phyloP scores from a whole-genome alignment of 2,329 filamentous ascomycete species.

The Fusarium torulosum region DNA sequence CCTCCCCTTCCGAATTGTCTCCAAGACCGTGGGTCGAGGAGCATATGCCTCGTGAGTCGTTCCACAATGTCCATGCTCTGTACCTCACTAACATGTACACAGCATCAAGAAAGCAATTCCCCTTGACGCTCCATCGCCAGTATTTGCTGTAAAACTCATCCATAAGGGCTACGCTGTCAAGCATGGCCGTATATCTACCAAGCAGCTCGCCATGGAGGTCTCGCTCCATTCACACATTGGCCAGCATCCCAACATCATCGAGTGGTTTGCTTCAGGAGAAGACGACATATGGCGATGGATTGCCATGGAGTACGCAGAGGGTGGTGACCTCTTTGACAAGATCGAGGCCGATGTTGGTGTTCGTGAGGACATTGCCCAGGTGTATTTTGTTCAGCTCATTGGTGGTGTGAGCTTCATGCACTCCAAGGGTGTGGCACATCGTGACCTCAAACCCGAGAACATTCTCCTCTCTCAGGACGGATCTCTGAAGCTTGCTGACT shows the following conservation, averaged over 20 bases:
- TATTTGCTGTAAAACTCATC: conserved; percentile 99
- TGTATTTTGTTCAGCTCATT: conserved; percentile 94
- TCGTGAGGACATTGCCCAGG: conserved; percentile 92
- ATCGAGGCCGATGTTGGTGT: conserved; percentile 98
- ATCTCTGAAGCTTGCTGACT: conserved; percentile 94
- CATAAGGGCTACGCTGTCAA: conserved; percentile 95
- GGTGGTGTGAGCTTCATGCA: conserved; percentile 95
- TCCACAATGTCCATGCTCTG: conserved; percentile 6
- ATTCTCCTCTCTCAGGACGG: conserved; percentile 88
- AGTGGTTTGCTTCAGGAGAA: conserved; percentile 89
- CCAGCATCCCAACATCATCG: conserved; percentile 92
- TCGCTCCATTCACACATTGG: conserved; percentile 89
- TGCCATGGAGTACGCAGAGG: conserved; percentile 96
- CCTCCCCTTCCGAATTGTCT: conserved; percentile 93
- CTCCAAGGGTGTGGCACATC: conserved; percentile 92
- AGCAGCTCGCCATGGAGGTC: conserved; percentile 93
- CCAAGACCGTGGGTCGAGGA: conserved; percentile 94
- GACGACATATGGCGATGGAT: conserved; percentile 95
- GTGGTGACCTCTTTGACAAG: conserved; percentile 98
- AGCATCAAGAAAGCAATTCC: conserved; percentile 96
- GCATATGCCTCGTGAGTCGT: conserved; percentile 90
- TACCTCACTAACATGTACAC: conserved; percentile 30
- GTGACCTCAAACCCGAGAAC: conserved; percentile 94
- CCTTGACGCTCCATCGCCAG: conserved; percentile 72
- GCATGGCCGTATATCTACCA: conserved; percentile 87